Evolutionary conservation across 2,329 filamentous ascomycete genomes (phyloP), one percentile per base, ranked within the genome.

Genomic region (Alternaria postmessia): DNA sequence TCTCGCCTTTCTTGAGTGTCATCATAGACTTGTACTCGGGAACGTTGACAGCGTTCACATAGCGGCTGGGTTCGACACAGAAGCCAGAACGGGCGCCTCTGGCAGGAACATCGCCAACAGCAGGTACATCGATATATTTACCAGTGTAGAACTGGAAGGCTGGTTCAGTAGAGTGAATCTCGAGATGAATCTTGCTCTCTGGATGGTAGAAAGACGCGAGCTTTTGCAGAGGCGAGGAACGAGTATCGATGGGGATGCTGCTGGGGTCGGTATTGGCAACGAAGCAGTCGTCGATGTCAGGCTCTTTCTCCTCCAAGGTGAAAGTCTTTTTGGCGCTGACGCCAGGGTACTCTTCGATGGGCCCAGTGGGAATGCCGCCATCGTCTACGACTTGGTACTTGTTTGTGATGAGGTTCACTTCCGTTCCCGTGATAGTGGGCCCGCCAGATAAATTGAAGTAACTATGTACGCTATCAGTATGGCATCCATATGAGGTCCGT

Each of bases 121-220:
- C 89, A 0, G 91, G 90, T 12, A 96, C 90, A 70, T 95, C 82
- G 66, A 96, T 93, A 74, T 89, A 90, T 74, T 91, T 90, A 66
- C 94, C 95, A 0, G 93, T 96, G 81, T 98, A 98, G 81, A 97
- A 96, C 79, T 98, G 94, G 84, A 97, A 98, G 0, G 93, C 92
- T 0, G 95, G 95, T 83, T 98, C 94, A 0, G 94, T 98, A 82
- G 92, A 95, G 72, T 88, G 83, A 6, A 97, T 90, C 79, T 97
- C 92, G 51, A 98, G 87, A 76, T 96, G 90, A 67, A 97, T 85
- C 64, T 88, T 87, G 28, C 89, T 90, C 51, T 83, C 83, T 6
- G 92, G 87, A 78, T 97, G 92, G 78, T 86, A 86, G 59, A 95
- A 91, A 24, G 86, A 82, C 46, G 92, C 87, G 46, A 94, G 87